A percentile compares a stretch with the other conserved stretches of the same genome.
Evolutionary conservation across 139 green algal species (phyloP).

Genomic region (Deuterostichococcus epilithicus): DNA sequence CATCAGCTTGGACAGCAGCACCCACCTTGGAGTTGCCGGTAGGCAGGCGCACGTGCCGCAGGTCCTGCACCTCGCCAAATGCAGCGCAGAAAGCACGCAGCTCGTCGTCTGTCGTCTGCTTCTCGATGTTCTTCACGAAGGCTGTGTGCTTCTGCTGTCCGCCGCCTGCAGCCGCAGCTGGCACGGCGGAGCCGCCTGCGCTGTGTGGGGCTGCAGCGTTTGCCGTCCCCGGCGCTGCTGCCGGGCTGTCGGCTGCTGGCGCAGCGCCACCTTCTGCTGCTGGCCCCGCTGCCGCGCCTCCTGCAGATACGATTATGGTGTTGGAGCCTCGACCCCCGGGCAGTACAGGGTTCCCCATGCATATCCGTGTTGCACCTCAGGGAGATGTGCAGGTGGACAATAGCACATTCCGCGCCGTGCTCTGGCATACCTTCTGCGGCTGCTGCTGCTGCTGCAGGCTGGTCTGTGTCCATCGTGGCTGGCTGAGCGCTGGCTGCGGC

Average conservation of each 20-base stretch:
- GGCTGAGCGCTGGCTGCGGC: background rate
- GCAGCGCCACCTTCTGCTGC: background rate
- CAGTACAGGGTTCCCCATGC: too few relatives aligned
- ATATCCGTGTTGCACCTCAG: too few relatives aligned
- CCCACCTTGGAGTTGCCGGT: slow-evolving; percentile 30
- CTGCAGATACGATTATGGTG: background rate
- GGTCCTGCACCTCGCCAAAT: slow-evolving; percentile 34
- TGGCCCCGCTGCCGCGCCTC: background rate
- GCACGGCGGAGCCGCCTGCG: too few relatives aligned
- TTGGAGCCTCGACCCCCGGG: background rate
- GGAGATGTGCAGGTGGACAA: too few relatives aligned
- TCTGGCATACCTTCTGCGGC: background rate
- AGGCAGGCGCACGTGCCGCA: slow-evolving; percentile 47
- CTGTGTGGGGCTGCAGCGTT: background rate
- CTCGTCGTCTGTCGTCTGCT: slow-evolving; percentile 22
- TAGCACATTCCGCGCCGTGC: too few relatives aligned
- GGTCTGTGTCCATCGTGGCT: background rate
- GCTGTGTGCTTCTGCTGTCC: slow-evolving; percentile 27
- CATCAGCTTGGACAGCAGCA: background rate
- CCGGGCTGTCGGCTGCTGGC: background rate
- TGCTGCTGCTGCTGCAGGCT: background rate
- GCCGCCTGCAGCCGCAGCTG: background rate
- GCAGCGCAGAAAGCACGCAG: slow-evolving; percentile 50
- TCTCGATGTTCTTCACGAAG: slow-evolving; percentile 46
- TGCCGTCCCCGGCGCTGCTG: background rate